Evolutionary conservation across 2,329 filamentous ascomycete genomes (phyloP).

Genomic region (Colletotrichum endophyticum): DNA sequence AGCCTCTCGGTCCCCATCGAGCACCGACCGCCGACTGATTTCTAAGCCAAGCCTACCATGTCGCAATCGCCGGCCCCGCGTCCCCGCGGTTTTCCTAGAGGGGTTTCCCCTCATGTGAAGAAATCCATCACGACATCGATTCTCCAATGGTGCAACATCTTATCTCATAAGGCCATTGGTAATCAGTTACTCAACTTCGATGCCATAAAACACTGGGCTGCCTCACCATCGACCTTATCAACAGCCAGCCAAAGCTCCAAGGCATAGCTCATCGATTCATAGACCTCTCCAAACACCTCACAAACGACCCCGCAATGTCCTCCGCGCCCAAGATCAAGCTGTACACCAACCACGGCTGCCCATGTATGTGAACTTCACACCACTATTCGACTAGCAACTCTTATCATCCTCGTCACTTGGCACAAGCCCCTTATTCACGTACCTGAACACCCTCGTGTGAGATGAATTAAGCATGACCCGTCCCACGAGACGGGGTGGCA

Average conservation of each 20-base stretch:
- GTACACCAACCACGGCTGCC: conserved; percentile 74
- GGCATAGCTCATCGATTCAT: too few relatives aligned
- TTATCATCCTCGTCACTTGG: background rate
- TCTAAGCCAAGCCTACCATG: background rate
- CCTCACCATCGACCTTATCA: background rate
- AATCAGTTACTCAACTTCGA: background rate
- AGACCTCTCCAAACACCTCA: background rate
- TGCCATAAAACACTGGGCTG: background rate
- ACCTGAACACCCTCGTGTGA: background rate
- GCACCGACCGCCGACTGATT: background rate
- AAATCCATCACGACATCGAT: conserved; percentile 6
- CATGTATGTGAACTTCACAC: conserved; percentile 47
- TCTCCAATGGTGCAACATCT: background rate
- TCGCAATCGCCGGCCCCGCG: background rate
- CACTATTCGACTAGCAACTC: background rate
- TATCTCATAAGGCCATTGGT: background rate
- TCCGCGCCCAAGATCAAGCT: conserved; percentile 59
- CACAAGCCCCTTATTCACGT: background rate
- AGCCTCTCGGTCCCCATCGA: background rate
- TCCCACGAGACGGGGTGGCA: background rate
- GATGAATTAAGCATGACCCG: background rate
- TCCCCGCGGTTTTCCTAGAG: background rate
- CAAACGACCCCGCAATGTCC: background rate
- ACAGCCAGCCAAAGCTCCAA: background rate
- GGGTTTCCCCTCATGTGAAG: background rate